Evolutionary conservation across 192 early-diverging fungal species (phyloP), one percentile per base, ranked within the genome.

Genomic region (Chytriomyces sp.): DNA sequence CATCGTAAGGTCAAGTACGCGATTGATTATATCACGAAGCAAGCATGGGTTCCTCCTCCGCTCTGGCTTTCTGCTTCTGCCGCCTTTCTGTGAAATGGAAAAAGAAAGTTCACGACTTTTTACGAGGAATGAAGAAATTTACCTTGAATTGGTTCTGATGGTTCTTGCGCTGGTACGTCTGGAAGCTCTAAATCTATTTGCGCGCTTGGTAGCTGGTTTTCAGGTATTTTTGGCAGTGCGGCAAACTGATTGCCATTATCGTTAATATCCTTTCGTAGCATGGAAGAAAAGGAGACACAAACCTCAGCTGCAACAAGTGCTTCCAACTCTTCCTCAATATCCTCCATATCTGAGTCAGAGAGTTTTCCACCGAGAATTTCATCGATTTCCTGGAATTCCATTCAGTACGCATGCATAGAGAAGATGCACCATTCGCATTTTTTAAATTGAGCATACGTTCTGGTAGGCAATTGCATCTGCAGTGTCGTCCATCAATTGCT

Each of bases 401-500:
- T 7, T 63, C 43, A 62, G 45, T 10, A 74, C 49, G 0, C 10
- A 57, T 45, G 35, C 48, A 78, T 13, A 6, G 20, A 48, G 16
- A 13, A 45, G 10, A 61, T 6, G 18, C 1, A 61, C 44, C 0
- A 26, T 44, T n/a, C 1, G 80, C 68, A 24, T 50, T n/a, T 23
- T 35, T 10, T 7, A 20, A 11, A 13, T 50, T 8, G 23, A 24
- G 60, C 71, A 78, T 81, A 93, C 93, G 60, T 95, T 92, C 82
- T 99, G 97, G 78, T 98, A 98, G 0, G 92, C 94, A 79, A 99
- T 95, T 11, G 93, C 94, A 50, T 99, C 98, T 5, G 92, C 93
- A 1, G 96, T 98, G 67, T 99, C 96, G 74, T 98, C 96, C 89
- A 98, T 95, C 49, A 99, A 84, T 53, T 90, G 89, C 64, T 99